phyloP scores from a whole-genome alignment of 805 yeast species.

The Metschnikowia henanensis region DNA sequence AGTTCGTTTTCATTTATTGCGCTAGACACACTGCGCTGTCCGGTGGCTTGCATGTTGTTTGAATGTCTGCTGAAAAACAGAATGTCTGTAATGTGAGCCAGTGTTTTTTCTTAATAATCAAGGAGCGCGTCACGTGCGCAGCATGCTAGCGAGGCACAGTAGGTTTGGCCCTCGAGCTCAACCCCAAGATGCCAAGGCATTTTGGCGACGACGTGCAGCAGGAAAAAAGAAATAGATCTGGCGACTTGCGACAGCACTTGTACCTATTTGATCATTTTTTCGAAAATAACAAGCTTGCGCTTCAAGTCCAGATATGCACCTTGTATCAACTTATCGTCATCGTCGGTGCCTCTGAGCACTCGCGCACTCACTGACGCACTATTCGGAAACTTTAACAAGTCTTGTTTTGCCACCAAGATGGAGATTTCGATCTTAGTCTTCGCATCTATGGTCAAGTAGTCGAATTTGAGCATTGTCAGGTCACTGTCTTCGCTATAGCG shows the following conservation, averaged over 20 bases:
- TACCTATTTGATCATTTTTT: no score
- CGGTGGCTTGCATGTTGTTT: constrained; percentile 6
- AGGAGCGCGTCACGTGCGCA: constrained; percentile 3
- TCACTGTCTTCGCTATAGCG: constrained; percentile 4
- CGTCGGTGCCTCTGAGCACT: constrained; percentile 4
- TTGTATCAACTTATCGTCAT: not conserved
- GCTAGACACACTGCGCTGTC: not conserved
- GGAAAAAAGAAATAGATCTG: no score
- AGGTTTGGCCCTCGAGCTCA: no score
- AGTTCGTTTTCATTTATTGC: constrained; percentile 8
- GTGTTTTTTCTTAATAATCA: not conserved
- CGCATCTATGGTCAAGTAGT: constrained; percentile 5
- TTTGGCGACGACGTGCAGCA: not conserved
- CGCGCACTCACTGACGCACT: constrained; percentile 4
- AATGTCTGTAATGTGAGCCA: no score
- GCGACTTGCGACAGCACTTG: no score
- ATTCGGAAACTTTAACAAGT: constrained; percentile 7
- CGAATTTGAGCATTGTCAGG: constrained; percentile 8
- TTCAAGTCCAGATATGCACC: not conserved
- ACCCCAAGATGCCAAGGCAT: no score
- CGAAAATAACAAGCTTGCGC: not conserved
- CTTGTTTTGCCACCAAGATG: constrained; percentile 6
- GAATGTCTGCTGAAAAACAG: no score
- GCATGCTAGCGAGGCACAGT: not conserved
- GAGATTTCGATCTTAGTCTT: constrained; percentile 9